Base-by-base conservation (phyloP, 106 monocot species). In the Dactylorhiza incarnata region DNA sequence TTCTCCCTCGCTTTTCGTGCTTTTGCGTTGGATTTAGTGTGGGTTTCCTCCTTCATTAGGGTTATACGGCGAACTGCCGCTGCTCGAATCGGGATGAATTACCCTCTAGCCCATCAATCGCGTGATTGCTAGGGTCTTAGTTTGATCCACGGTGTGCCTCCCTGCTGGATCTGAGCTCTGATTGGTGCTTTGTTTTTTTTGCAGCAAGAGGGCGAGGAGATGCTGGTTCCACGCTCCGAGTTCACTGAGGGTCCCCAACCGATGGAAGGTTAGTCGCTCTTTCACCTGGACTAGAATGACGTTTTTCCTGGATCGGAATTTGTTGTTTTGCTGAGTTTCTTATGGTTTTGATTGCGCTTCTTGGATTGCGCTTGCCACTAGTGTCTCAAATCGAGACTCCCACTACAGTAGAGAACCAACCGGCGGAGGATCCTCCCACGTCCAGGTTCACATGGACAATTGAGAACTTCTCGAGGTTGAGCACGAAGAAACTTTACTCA, bases 381-480 rank as follows among this genome's bases (percentile, higher is more conserved):
- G 85, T 87, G 14, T 78, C 80, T 6, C 94, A 89, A 52, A 58
- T 79, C 0, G 86, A 89, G 56, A 67, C 87, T 53, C 86, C 73
- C 46, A 72, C 76, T 37, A 87, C 87, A 14, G 89, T 82, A 1
- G 97, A 99, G 78, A 85, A 76, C 79, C 94, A 91, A 83, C 91
- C 78, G 53, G 83, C 80, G 66, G 97, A 99, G 76, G 97, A 94
- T 72, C 94, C 91, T 69, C 84, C 91, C 7, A 59, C 85, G 6
- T 89, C 91, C 22, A 87, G 86, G 68, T 94, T 94, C 78, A 94
- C 94, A 7, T 94, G 97, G 97, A 86, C 89, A 19, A 99, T 99
- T 62, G 91, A 91, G 49, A 99, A 91, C 76, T 99, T 99, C 74
- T 79, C 91, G 44, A 84, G 97, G 78, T 16, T 99, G 83, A 91